A percentile compares a stretch with the other conserved stretches of the same genome.
Evolutionary conservation across 2,329 filamentous ascomycete species (phyloP).

Genomic region (Fusarium azukiicola): DNA sequence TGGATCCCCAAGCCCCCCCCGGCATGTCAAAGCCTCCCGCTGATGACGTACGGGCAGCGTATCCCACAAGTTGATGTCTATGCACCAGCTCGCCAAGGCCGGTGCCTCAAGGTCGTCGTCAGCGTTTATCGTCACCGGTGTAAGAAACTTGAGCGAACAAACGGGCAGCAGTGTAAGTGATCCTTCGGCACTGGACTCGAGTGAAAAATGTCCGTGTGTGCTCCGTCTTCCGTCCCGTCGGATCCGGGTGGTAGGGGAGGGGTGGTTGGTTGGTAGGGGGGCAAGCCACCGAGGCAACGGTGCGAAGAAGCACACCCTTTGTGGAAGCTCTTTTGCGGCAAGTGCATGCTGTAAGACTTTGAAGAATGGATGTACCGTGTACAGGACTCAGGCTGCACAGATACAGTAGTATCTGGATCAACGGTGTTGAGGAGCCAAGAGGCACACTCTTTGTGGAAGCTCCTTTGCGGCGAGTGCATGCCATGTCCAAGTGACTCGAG

Average conservation of each 20-base stretch:
- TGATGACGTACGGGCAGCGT: constrained; percentile 21
- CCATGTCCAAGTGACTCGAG: not conserved
- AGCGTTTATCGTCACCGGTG: not conserved
- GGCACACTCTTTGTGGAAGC: too few species aligned
- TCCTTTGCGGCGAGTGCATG: too few species aligned
- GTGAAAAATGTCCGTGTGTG: not conserved
- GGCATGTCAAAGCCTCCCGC: constrained; percentile 15
- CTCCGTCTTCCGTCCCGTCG: constrained; percentile 26
- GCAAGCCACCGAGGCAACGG: constrained; percentile 18
- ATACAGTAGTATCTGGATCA: too few species aligned
- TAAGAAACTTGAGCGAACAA: not conserved
- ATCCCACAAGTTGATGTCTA: constrained; percentile 13
- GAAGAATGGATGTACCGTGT: constrained; percentile 1
- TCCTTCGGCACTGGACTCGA: constrained; percentile 14
- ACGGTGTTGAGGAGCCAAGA: too few species aligned
- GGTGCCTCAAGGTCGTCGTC: constrained; percentile 22
- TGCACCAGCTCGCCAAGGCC: constrained; percentile 12
- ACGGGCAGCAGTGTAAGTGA: not conserved
- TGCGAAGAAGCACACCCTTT: constrained; percentile 9
- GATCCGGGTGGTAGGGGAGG: constrained; percentile 23
- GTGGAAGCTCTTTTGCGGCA: not conserved
- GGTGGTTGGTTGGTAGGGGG: constrained; percentile 4
- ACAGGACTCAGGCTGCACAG: not conserved
- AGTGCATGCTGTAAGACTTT: constrained; percentile 1
- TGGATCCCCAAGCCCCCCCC: constrained; percentile 15